Evolutionary conservation across 2,329 filamentous ascomycete species (phyloP), one percentile per base, ranked within the genome.

Genomic region (Pseudogymnoascus sp.): DNA sequence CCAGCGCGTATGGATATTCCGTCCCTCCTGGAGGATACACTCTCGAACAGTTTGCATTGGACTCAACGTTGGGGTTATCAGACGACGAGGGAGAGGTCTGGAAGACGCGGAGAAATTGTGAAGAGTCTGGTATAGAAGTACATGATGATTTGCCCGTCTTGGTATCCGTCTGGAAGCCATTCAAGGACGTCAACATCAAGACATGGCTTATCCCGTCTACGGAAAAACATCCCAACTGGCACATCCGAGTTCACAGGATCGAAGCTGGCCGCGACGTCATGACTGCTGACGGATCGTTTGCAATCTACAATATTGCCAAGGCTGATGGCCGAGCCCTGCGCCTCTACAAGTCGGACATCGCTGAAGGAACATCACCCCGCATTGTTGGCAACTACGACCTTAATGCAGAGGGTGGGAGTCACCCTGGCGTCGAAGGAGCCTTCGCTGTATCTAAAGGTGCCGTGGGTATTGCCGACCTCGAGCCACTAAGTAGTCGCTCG

Each of bases 1-100:
- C 84, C 68, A 86, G 86, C 59, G 82, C 86, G 0, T 92, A 89
- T 71, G 88, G 80, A 18, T 92, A 91, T 74, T 89, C 86, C 0
- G 89, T 91, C 0, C 88, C 89, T 0, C 89, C 88, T 0, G 89
- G 89, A 0, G 80, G 85, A 16, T 89, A 90, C 72, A 86, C 86
- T 0, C 80, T 92, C 1, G 88, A 91, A 71, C 88, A 91, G 68
- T 89, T 87, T 69, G 87, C 88, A 0, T 81, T 90, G 1, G 88
- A 90, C 61, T 89, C 85, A 4, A 87, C 90, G 67, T 80, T 93
- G 2, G 88, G 88, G 0, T 74, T 93, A 2, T 91, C 87, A 1
- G 88, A 91, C 66, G 89, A 91, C 70, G 86, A 81, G 18, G 89
- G 88, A 35, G 88, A 91, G 72, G 83, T 85, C 65, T 93, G 89